Evolutionary conservation across 73 alveolate species (phyloP).

Genomic region (Paramecium pentaurelia): DNA sequence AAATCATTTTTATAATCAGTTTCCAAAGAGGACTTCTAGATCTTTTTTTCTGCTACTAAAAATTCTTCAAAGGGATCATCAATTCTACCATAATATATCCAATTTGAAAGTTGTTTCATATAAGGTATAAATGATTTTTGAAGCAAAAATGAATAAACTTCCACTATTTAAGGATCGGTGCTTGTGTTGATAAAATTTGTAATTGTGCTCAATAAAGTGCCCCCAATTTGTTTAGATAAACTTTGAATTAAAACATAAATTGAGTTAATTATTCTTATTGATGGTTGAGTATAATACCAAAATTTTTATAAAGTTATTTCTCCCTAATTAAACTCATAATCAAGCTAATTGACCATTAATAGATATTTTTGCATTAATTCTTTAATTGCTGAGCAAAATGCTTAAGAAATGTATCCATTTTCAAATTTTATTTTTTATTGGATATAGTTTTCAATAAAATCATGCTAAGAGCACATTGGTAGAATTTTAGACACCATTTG

Average conservation of each 20-base stretch:
- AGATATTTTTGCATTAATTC: slow-evolving; percentile 87
- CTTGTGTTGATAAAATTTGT: slow-evolving; percentile 80
- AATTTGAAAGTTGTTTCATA: slow-evolving; percentile 83
- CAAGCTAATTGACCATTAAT: slow-evolving; percentile 89
- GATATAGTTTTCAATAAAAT: slow-evolving; percentile 79
- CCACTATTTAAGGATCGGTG: slow-evolving; percentile 81
- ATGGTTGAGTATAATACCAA: slow-evolving; percentile 92
- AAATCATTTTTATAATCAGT: slow-evolving; percentile 87
- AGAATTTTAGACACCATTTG: slow-evolving; percentile 83
- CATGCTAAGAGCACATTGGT: slow-evolving; percentile 88
- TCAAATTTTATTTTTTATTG: slow-evolving; percentile 81
- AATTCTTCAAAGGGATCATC: slow-evolving; percentile 95
- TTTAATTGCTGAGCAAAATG: slow-evolving; percentile 89
- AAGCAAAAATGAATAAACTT: slow-evolving; percentile 78
- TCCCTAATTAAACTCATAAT: slow-evolving; percentile 82
- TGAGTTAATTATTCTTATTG: slow-evolving; percentile 87
- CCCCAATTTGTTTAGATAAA: slow-evolving; percentile 89
- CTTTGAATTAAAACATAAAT: slow-evolving; percentile 76
- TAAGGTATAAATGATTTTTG: slow-evolving; percentile 89
- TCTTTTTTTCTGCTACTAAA: slow-evolving; percentile 80
- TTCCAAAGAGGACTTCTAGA: slow-evolving; percentile 80
- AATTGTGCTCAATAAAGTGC: slow-evolving; percentile 87
- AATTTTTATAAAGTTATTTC: slow-evolving; percentile 87
- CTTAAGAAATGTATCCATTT: slow-evolving; percentile 88
- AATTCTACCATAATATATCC: slow-evolving; percentile 92